phyloP scores from a whole-genome alignment of 768 basidiomycete genomes.

The Nidularia pulvinata region DNA sequence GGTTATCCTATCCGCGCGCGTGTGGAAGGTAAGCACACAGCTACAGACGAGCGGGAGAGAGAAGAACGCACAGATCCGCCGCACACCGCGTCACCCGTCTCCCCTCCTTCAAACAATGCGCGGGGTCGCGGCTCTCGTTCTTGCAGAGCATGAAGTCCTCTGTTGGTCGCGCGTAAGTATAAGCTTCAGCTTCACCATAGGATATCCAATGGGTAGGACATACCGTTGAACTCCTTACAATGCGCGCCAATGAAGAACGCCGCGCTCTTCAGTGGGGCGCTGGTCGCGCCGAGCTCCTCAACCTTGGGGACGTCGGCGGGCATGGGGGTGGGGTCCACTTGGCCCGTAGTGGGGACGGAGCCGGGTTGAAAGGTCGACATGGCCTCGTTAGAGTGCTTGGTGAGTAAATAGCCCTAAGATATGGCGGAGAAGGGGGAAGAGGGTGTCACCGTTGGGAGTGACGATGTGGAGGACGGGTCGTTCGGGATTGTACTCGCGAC shows the following conservation, averaged over 20 bases:
- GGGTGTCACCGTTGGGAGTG: not conserved
- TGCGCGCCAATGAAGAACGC: slow-evolving; percentile 96
- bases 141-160: slow-evolving; percentile 90
- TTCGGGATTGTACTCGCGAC: no score
- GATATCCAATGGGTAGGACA: not conserved
- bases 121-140: slow-evolving; percentile 86
- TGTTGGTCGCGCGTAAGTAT: slow-evolving; percentile 5
- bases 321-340: slow-evolving; percentile 66
- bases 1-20: slow-evolving; percentile 60
- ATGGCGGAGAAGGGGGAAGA: no score
- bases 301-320: slow-evolving; percentile 73
- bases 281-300: slow-evolving; percentile 85
- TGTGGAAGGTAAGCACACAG: not conserved
- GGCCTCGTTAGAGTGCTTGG: slow-evolving; percentile 5
- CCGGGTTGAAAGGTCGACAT: slow-evolving; percentile 49
- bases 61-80: slow-evolving; percentile 76
- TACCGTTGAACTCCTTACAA: slow-evolving; percentile 97
- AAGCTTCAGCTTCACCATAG: not conserved
- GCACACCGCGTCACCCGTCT: slow-evolving; percentile 95
- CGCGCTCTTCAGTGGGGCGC: slow-evolving; percentile 93
- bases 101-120: slow-evolving; percentile 94
- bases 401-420: no score
- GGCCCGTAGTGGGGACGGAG: slow-evolving; percentile 44
- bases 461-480: not conserved
- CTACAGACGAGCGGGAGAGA: not conserved